These are phyloP conservation scores for Diplodia corticola DNA, from an alignment of 2,329 filamentous ascomycete species.

Conservation along the genomic window DNA sequence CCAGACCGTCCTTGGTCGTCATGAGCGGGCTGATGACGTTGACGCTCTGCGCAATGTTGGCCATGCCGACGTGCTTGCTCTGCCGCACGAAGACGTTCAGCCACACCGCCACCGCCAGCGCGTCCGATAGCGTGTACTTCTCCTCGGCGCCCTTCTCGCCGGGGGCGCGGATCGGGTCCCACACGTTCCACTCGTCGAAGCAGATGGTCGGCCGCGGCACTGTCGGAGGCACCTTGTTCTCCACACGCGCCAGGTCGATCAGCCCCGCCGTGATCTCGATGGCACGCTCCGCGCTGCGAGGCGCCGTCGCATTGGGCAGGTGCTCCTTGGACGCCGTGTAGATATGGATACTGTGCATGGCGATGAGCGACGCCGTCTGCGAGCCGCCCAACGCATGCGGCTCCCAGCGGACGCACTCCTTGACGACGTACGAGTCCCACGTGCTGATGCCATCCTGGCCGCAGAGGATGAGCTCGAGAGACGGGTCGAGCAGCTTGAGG, in stretches of 20 bases:
- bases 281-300: slow-evolving; percentile 68
- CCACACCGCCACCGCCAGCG: slow-evolving; percentile 72
- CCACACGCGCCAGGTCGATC: slow-evolving; percentile 72
- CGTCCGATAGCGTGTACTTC: slow-evolving; percentile 71
- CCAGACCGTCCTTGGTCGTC: slow-evolving; percentile 64
- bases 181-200: slow-evolving; percentile 86
- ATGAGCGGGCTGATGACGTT: slow-evolving; percentile 78
- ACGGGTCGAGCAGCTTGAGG: slow-evolving; percentile 69
- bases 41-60: slow-evolving; percentile 74
- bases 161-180: slow-evolving; percentile 70
- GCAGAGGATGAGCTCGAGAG: slow-evolving; percentile 69
- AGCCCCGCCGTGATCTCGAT: slow-evolving; percentile 69
- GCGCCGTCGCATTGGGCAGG: slow-evolving; percentile 51
- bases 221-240: slow-evolving; percentile 61
- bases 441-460: slow-evolving; percentile 67
- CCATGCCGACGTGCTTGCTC: slow-evolving; percentile 70
- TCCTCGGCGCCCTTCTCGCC: slow-evolving; percentile 74
- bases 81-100: slow-evolving; percentile 76
- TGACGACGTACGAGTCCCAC: slow-evolving; percentile 74
- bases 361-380: slow-evolving; percentile 57
- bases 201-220: slow-evolving; percentile 70
- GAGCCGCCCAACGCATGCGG: slow-evolving; percentile 52
- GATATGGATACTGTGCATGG: slow-evolving; percentile 80
- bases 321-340: slow-evolving; percentile 64
- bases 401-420: slow-evolving; percentile 62